Conservation (phyloP, 441 rosid genomes). For the Hypseocharis bilobata region DNA sequence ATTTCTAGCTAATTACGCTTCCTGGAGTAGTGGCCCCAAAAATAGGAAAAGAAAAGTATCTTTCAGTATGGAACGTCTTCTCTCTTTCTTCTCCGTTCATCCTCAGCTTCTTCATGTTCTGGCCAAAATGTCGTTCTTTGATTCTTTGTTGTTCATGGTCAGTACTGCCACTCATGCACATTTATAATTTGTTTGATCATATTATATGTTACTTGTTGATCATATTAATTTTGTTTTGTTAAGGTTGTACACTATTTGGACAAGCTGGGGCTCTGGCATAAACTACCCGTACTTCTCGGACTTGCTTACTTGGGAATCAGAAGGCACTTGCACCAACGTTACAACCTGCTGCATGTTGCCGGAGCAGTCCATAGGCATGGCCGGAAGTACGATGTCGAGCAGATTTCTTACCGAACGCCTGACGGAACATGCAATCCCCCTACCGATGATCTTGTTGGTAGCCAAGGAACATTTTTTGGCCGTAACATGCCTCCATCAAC, state of each 20-base stretch:
- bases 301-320: conserved; percentile 45
- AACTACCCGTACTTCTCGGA: conserved; percentile 49
- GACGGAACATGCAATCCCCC: conserved; percentile 61
- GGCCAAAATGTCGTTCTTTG: conserved; percentile 45
- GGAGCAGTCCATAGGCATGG: too few species aligned
- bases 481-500: conserved; percentile 54
- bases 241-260: conserved; percentile 45
- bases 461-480: conserved; percentile 50
- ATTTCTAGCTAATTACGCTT: too few species aligned
- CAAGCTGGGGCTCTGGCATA: conserved; percentile 52
- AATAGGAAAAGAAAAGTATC: too few species aligned
- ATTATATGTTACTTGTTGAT: neutral
- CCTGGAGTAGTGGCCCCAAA: too few species aligned
- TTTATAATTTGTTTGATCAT: neutral
- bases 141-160: conserved; percentile 43
- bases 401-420: conserved; percentile 46
- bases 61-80: too few species aligned
- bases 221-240: neutral
- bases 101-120: conserved; percentile 41
- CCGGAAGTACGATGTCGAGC: too few species aligned
- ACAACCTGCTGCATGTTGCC: conserved; percentile 55
- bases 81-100: conserved; percentile 35
- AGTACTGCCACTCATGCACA: conserved; percentile 8
- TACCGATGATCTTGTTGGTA: conserved; percentile 40
- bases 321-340: conserved; percentile 60